These are phyloP conservation scores for Phaffomyces thermotolerans DNA, from an alignment of 805 yeast genomes.

Conservation along the genomic window DNA sequence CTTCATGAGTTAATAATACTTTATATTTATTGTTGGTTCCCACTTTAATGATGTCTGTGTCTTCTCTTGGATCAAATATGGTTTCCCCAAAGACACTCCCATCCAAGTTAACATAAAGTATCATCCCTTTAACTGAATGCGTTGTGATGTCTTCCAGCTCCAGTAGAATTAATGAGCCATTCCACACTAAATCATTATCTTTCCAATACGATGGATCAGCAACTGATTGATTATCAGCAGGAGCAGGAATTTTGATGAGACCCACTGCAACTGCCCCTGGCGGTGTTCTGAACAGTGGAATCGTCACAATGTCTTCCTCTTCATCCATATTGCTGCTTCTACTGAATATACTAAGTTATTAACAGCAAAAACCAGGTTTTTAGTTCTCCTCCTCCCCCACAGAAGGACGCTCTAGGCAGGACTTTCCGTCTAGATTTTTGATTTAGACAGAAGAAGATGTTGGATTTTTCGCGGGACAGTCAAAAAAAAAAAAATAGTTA, in stretches of 20 bases:
- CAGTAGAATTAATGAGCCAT: slow-evolving; percentile 25
- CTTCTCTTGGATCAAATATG: slow-evolving; percentile 19
- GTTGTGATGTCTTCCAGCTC: slow-evolving; percentile 19
- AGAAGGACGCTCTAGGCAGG: too few species aligned
- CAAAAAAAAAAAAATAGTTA: too few species aligned
- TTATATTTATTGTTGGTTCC: slow-evolving; percentile 26
- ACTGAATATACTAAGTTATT: background rate
- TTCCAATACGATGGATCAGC: slow-evolving; percentile 1
- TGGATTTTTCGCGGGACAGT: background rate
- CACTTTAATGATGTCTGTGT: background rate
- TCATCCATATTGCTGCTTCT: background rate
- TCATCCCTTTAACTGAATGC: slow-evolving; percentile 4
- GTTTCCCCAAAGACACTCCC: slow-evolving; percentile 29
- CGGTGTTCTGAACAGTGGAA: slow-evolving; percentile 1
- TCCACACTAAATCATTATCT: slow-evolving; percentile 29
- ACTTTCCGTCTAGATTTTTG: background rate
- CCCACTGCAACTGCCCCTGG: background rate
- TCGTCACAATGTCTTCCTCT: background rate
- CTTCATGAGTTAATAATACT: slow-evolving; percentile 26
- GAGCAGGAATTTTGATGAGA: slow-evolving; percentile 11
- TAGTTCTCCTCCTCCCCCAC: too few species aligned
- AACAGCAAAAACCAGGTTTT: too few species aligned
- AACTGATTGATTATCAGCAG: background rate
- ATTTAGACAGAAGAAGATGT: background rate
- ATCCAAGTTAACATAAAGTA: slow-evolving; percentile 14